Base-by-base conservation (phyloP, 495 filamentous ascomycete genomes). In the Penicillium odoratum region DNA sequence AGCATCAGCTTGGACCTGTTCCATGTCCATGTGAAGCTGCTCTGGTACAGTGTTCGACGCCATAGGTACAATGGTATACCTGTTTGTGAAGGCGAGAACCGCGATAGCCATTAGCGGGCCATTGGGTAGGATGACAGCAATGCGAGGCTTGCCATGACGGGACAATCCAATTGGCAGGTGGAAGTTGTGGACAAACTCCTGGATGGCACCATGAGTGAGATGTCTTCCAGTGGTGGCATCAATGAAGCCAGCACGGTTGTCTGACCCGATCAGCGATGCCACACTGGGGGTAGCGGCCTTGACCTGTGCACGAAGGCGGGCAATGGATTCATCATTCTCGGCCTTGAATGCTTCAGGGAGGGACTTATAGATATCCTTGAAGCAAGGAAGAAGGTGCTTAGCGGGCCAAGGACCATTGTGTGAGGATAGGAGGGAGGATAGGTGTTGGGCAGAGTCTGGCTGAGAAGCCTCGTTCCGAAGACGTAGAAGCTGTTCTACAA, bases 31-130 rank as follows among this genome's bases (percentile, higher is more conserved):
- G 4, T 60, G 63, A 10, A 66, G 47, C n/a, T 66, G 63, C 36
- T 63, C 63, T 43, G 63, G 56, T 8, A 50, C 60, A 13, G 60
- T 60, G 16, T 59, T 63, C 7, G 60, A 53, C 16, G 57, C 57
- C 63, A 66, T 66, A 3, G 63, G 60, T 11, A 63, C 60, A 40
- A 66, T 57, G 18, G 63, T 63, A 33, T 66, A 66, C 9, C 56
- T 53, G 31, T 59, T 63, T 4, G 57, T 53, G 15, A 66, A 54
- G 8, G 63, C 60, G 9, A 66, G 52, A 10, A 57, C 51, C 13
- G 61, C 61, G 18, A 64, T 13, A 25, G 61, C 61, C 55, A 64
- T 50, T 1, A 64, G 26, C 9, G 58, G 61, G 5, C 61, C 61
- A 51, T 64, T 64, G 8, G 63, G 63, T 7, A 66, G 16, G 21